Evolutionary conservation across 202 grass and related monocot genomes (phyloP).

Genomic region (Carex arenaria): DNA sequence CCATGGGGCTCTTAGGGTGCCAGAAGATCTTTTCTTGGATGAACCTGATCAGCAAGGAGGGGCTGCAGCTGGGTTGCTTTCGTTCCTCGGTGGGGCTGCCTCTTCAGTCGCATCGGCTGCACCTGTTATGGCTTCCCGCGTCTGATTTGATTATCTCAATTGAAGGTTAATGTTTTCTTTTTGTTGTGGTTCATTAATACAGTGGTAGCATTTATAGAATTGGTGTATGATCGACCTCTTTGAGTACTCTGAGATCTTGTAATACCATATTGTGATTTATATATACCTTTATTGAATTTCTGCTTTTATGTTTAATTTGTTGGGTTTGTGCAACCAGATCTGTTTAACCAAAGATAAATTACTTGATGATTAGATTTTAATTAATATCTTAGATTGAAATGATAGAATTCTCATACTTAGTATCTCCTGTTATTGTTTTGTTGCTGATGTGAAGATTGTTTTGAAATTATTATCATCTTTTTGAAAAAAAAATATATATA

Average conservation of each 20-base stretch:
- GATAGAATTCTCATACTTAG: background rate
- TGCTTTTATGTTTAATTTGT: background rate
- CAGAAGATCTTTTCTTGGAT: conserved; percentile 51
- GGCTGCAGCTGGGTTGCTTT: conserved; percentile 13
- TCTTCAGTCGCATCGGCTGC: conserved; percentile 13
- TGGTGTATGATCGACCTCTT: background rate
- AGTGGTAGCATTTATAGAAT: background rate
- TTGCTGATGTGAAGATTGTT: background rate
- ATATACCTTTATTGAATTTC: background rate
- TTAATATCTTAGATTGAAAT: background rate
- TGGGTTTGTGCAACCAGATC: background rate
- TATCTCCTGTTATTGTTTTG: background rate
- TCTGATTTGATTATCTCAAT: conserved; percentile 11
- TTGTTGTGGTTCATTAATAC: conserved; percentile 4
- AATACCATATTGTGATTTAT: background rate
- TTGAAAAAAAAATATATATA: background rate
- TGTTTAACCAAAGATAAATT: background rate
- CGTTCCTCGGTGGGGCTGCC: conserved; percentile 17
- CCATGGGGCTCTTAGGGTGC: conserved; percentile 37
- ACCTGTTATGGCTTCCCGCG: background rate
- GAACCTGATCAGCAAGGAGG: conserved; percentile 24
- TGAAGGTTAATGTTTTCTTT: background rate
- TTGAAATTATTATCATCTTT: background rate
- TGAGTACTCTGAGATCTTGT: conserved; percentile 5
- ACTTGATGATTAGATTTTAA: background rate